phyloP scores from a whole-genome alignment of 345 rosid species.

The Balakata baccata region DNA sequence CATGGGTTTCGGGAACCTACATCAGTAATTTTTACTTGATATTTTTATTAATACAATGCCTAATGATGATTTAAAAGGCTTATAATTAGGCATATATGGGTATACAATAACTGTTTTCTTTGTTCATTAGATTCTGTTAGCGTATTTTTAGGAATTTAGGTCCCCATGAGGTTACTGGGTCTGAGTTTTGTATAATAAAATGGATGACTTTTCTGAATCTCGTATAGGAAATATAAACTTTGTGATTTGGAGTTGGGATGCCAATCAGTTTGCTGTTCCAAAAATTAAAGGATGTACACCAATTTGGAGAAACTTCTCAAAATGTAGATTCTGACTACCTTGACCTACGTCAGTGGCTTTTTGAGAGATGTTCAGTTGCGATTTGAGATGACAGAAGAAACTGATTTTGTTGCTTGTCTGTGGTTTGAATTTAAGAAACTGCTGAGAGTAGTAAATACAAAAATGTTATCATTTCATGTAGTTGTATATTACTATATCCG shows the following conservation, averaged over 20 bases:
- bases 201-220: neutral
- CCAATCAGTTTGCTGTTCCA: no score
- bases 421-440: neutral
- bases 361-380: neutral
- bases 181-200: neutral
- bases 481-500: neutral
- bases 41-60: neutral
- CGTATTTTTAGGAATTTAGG: neutral
- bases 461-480: neutral
- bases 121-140: neutral
- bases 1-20: neutral
- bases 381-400: neutral
- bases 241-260: neutral
- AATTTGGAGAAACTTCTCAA: neutral
- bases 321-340: neutral
- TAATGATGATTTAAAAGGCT: neutral
- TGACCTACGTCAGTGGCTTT: neutral
- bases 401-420: neutral
- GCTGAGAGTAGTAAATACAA: neutral
- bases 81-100: neutral
- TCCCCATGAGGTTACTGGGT: neutral
- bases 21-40: neutral
- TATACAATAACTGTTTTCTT: neutral
- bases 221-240: neutral
- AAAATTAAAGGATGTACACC: neutral